Conservation (phyloP, 306 rosid genomes). For the Lagenaria siceraria region DNA sequence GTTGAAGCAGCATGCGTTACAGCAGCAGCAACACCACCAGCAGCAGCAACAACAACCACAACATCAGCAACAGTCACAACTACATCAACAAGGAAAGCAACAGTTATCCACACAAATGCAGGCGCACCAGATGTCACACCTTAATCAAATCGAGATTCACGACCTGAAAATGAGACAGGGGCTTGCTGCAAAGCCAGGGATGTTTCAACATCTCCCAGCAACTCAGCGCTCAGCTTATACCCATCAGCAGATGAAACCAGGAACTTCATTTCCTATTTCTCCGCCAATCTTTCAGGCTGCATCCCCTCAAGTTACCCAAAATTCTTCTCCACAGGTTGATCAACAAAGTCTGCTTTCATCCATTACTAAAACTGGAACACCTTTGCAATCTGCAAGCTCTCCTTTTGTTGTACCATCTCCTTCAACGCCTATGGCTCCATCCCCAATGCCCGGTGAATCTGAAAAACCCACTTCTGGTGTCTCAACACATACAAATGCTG, state of each 20-base stretch:
- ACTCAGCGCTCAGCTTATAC: conserved; percentile 66
- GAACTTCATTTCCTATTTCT: conserved; percentile 49
- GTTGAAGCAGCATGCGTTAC: conserved; percentile 43
- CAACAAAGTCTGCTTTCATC: conserved; percentile 51
- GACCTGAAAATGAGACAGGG: conserved; percentile 60
- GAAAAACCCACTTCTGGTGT: conserved; percentile 56
- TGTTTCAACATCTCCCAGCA: conserved; percentile 50
- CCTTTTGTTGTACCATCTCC: conserved; percentile 78
- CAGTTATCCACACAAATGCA: conserved; percentile 57
- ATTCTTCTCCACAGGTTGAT: conserved; percentile 87
- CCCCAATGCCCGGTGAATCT: conserved; percentile 68
- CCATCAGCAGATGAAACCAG: conserved; percentile 63
- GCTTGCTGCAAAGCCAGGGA: conserved; percentile 51
- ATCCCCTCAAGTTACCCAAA: conserved; percentile 82
- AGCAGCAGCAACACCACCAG: conserved; percentile 19
- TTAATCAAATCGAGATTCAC: conserved; percentile 57
- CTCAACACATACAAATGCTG: conserved; percentile 53
- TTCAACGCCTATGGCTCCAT: conserved; percentile 81
- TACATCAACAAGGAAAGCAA: conserved; percentile 54
- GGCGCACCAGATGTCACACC: conserved; percentile 51
- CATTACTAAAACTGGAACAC: conserved; percentile 55
- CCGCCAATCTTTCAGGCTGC: conserved; percentile 64
- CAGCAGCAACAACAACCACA: conserved; percentile 43
- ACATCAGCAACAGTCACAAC: conserved; percentile 35
- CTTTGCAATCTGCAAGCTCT: conserved; percentile 71